Evolutionary conservation across 2,329 filamentous ascomycete genomes (phyloP), one percentile per base, ranked within the genome.

Genomic region (Tetracladium maxilliforme): DNA sequence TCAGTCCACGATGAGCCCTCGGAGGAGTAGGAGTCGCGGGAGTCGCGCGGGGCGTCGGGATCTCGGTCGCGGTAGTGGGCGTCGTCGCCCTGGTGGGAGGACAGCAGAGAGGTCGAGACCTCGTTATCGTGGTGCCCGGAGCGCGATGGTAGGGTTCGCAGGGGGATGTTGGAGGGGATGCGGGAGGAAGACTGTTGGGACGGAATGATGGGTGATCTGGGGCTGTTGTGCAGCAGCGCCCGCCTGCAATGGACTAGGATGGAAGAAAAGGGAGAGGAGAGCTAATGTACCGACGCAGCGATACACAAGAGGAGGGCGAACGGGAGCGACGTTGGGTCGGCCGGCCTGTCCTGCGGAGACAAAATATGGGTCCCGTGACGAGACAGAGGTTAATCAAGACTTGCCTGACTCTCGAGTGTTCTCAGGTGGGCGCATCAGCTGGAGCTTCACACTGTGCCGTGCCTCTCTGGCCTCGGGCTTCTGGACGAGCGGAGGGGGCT

Each of bases 1-100:
- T 94, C 84, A 46, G 81, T 86, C 84, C 83, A 94, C 41, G 80
- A 71, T 30, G 75, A 82, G 51, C 81, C 80, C 42, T 77, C 70
- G 32, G 71, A 78, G 48, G 62, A 61, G 32, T 50, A 58, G 35
- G 67, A 70, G 29, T 61, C 62, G 63, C 65, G 43, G 66, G 70
- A 38, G 59, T 64, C 46, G 48, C 49, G 39, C 54, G 50, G 44
- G 52, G 51, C 42, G 48, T 47, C 29, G 40, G 38, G 37, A 49
- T 45, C 36, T 50, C 48, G 45, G 56, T 51, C 34, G 14, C 16
- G 22, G 14, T 8, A 18, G 20, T 25, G 22, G 24, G 21, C 21
- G 22, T 28, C 28, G 31, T 46, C 42, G 45, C 47, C 35, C 24
- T 39, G 46, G 41, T 54, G 53, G 39, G 51, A 41, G 32, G 48